Percentiles rank a stretch among this genome's conserved stretches.
Conservation (phyloP, 371 early-diverging fungal genomes). For the Aphelidium insulamus region DNA sequence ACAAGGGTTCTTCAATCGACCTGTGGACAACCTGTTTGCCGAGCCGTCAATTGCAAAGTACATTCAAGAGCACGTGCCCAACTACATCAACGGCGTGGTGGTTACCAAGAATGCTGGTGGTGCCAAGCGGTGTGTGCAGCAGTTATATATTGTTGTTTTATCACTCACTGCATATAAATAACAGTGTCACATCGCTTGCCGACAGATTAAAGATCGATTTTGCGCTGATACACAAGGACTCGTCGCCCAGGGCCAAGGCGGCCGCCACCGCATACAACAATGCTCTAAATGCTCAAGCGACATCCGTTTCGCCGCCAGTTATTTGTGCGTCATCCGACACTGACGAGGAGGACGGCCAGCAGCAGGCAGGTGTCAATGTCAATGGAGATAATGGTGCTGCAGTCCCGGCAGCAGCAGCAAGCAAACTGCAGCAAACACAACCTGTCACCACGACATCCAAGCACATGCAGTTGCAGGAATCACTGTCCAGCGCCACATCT, state of each 20-base stretch:
- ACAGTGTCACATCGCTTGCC: slow-evolving; percentile 79
- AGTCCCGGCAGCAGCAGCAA: too few relatives aligned
- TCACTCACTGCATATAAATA: background rate
- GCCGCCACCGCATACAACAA: too few relatives aligned
- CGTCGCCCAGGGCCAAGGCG: slow-evolving; percentile 18
- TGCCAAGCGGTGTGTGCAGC: slow-evolving; percentile 50
- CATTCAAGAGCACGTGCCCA: slow-evolving; percentile 55
- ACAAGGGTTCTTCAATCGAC: slow-evolving; percentile 87
- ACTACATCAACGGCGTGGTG: slow-evolving; percentile 56
- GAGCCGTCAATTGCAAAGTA: slow-evolving; percentile 78
- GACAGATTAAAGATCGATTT: slow-evolving; percentile 82
- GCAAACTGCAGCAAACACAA: too few relatives aligned
- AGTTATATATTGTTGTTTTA: background rate
- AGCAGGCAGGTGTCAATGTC: too few relatives aligned
- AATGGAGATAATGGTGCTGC: too few relatives aligned
- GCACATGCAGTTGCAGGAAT: too few relatives aligned
- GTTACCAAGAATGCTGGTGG: slow-evolving; percentile 95
- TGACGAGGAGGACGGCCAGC: too few relatives aligned
- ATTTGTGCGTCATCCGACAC: too few relatives aligned
- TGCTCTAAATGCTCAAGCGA: too few relatives aligned
- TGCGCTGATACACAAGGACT: slow-evolving; percentile 83
- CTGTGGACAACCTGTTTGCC: slow-evolving; percentile 86
- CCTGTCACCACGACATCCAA: too few relatives aligned
- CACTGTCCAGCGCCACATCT: too few relatives aligned
- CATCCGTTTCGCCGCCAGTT: too few relatives aligned